phyloP scores from a whole-genome alignment of 225 moss, liverwort and hornwort genomes.

The Takakia lepidozioides region DNA sequence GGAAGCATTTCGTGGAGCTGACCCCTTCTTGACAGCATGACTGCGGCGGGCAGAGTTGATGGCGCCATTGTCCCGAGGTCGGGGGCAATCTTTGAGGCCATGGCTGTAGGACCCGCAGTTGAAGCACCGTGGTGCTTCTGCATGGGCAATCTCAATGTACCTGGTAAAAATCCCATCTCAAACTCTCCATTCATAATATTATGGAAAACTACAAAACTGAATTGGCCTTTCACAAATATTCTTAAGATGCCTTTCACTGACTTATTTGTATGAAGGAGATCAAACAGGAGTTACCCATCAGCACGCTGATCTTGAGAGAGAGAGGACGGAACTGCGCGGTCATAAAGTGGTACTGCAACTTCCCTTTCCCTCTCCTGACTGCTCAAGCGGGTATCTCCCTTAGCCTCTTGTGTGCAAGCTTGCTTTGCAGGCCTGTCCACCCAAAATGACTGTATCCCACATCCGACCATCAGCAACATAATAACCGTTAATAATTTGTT shows the following conservation, averaged over 20 bases:
- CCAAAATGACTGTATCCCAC: conserved; percentile 67
- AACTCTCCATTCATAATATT: neutral
- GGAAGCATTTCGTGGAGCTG: conserved; percentile 41
- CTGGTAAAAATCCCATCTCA: conserved; percentile 1
- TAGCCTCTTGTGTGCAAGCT: conserved; percentile 22
- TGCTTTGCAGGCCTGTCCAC: conserved; percentile 69
- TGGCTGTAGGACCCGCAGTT: conserved; percentile 94
- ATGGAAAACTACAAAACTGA: neutral
- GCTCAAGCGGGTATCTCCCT: too few relatives aligned
- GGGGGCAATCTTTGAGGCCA: conserved; percentile 62
- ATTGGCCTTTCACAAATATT: neutral
- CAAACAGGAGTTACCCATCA: too few relatives aligned
- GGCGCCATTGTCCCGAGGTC: conserved; percentile 50
- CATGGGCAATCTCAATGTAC: conserved; percentile 15
- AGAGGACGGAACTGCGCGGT: conserved; percentile 61
- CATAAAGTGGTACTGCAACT: conserved; percentile 74
- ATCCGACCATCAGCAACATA: too few relatives aligned
- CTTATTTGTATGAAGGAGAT: conserved; percentile 7
- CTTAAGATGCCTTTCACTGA: neutral
- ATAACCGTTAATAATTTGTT: neutral
- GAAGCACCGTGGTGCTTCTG: conserved; percentile 72
- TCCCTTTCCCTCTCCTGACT: conserved; percentile 54
- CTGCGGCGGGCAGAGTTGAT: conserved; percentile 64
- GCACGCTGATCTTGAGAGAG: conserved; percentile 46
- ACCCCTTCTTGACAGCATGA: conserved; percentile 35